Percentiles rank a stretch among this genome's conserved stretches.
These are phyloP conservation scores for Pisolithus microcarpus DNA, from an alignment of 768 basidiomycete species.

Conservation along the genomic window DNA sequence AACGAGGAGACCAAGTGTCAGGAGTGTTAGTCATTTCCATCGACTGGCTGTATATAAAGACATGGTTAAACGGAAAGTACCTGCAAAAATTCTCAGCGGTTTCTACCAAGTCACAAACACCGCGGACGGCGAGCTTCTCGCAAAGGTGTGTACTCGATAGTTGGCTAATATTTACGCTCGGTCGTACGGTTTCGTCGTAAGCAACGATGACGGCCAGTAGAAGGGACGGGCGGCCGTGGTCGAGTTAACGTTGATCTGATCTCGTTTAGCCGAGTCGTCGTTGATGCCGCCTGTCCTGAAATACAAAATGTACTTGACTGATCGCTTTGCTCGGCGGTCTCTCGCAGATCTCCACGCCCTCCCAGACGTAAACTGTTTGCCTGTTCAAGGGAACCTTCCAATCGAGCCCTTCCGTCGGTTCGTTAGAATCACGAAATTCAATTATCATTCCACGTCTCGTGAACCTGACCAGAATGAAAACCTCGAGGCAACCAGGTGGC, in stretches of 20 bases:
- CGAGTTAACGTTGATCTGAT: slow-evolving; percentile 7
- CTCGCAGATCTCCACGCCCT: slow-evolving; percentile 9
- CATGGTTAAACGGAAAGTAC: slow-evolving; percentile 3
- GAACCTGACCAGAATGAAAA: slow-evolving; percentile 1
- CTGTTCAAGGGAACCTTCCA: slow-evolving; percentile 1
- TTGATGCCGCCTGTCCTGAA: neutral
- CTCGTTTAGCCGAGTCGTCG: slow-evolving; percentile 3
- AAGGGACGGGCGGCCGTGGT: slow-evolving; percentile 3
- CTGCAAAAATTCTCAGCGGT: slow-evolving; percentile 7
- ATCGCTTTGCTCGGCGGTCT: neutral
- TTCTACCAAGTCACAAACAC: slow-evolving; percentile 6
- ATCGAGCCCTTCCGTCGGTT: neutral
- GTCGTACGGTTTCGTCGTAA: neutral
- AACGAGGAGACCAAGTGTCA: slow-evolving; percentile 3
- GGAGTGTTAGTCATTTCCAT: slow-evolving; percentile 7
- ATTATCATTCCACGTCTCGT: neutral
- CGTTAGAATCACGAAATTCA: neutral
- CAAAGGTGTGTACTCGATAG: neutral
- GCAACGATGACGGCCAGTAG: neutral
- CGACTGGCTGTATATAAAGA: slow-evolving; percentile 2
- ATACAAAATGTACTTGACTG: neutral
- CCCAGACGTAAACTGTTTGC: slow-evolving; percentile 8
- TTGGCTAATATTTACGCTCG: neutral
- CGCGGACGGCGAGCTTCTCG: slow-evolving; percentile 1
- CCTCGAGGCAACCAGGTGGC: slow-evolving; percentile 2